These are phyloP conservation scores for Capsella bursapastoris DNA, from an alignment of 345 rosid species.

Conservation along the genomic window DNA sequence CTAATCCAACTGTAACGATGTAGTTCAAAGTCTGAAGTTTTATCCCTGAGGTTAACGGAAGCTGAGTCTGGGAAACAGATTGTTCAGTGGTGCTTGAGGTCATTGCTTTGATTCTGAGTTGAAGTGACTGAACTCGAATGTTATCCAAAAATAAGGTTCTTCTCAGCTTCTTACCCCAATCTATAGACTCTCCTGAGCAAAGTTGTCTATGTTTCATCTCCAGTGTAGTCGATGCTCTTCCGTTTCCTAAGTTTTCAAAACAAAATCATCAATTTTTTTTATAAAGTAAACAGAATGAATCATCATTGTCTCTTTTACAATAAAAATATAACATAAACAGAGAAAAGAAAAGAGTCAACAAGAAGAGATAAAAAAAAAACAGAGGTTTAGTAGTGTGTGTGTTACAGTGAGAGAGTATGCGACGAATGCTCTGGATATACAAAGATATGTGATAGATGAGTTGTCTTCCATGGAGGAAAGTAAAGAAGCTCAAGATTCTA, in stretches of 20 bases:
- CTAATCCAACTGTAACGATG: constrained; percentile 66
- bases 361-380: not conserved
- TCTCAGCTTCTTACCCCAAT: constrained; percentile 65
- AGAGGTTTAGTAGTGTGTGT: not conserved
- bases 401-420: not conserved
- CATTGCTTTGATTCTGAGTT: constrained; percentile 51
- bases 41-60: constrained; percentile 72
- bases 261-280: not conserved
- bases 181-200: constrained; percentile 54
- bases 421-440: not conserved
- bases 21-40: constrained; percentile 73
- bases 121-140: constrained; percentile 56
- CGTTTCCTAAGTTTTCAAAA: constrained; percentile 48
- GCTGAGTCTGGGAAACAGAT: constrained; percentile 41
- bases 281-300: not conserved
- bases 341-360: constrained; percentile 6
- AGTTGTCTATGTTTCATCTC: constrained; percentile 74
- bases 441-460: constrained; percentile 12
- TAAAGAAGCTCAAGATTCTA: constrained; percentile 33
- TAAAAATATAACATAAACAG: constrained; percentile 12
- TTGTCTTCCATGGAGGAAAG: constrained; percentile 15
- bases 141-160: constrained; percentile 62
- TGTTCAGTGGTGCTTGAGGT: constrained; percentile 34
- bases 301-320: not conserved
- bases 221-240: constrained; percentile 61